Evolutionary conservation across 1,284 basidiomycete species (phyloP), one percentile per base, ranked within the genome.

Genomic region (Athelia psychrophila): DNA sequence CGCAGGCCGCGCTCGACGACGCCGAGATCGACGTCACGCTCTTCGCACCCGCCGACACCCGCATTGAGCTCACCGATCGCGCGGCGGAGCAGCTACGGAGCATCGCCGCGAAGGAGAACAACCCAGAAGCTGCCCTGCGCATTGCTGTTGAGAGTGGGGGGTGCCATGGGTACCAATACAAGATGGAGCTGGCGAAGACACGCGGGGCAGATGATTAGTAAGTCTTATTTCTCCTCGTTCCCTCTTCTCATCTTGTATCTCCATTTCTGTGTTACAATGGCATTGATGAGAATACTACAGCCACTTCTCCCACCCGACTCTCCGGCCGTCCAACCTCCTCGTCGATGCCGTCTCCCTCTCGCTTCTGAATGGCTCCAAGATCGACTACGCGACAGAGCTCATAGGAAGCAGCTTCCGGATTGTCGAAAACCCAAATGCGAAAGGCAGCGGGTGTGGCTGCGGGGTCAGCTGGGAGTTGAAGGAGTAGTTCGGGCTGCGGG

Each of bases 141-240:
- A 77, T 96, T 60, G 73, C 83, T 1, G 90, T 96, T 22, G 92
- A 95, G 64, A 91, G 88, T 3, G 93, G 93, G 16, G 94, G 93
- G 33, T 95, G 93, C 62, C 93, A 96, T 61, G 93, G 93, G 27
- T 95, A 95, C 63, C 91, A 95, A 63, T 95, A 95, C 71, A 93
- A 91, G 65, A 81, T 96, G 77, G 83, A 86, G 54, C 76, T 95
- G 1, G 84, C 88, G 2, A 78, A 76, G 44, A 65, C 71, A 22
- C 77, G 77, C 6, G 70, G 76, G 48, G 71, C 73, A 4, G 89
- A 91, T 55, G 93, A 95, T 70, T 95, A 94, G 93, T 93, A 64
- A 64, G 87, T 71, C 1, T 36, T 42, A 30, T 47, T 50, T 16
- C 13, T 13, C 27, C 51, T 18, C 54, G 25, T 16, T 51, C 24